A percentile compares a stretch with the other conserved stretches of the same genome.
These are phyloP conservation scores for Penicillium palitans DNA, from an alignment of 2,329 filamentous ascomycete genomes.

Conservation along the genomic window DNA sequence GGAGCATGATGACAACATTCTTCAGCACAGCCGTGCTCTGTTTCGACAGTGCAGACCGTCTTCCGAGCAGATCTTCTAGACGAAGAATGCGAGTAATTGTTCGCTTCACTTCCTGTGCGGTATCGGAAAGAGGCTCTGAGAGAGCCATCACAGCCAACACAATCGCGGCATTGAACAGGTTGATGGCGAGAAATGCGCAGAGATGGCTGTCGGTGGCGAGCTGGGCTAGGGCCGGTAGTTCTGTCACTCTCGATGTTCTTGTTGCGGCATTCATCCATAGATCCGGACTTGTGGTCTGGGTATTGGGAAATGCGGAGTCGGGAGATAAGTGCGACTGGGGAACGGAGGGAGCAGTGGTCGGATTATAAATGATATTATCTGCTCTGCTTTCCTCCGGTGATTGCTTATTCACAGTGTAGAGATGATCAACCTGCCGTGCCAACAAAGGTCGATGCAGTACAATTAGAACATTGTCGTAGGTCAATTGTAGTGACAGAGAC, in stretches of 20 bases:
- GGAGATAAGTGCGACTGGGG: not conserved
- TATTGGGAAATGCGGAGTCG: slow-evolving; percentile 1
- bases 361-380: slow-evolving; percentile 1
- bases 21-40: slow-evolving; percentile 32
- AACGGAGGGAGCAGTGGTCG: not conserved
- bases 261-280: slow-evolving; percentile 40
- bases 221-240: slow-evolving; percentile 34
- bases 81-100: slow-evolving; percentile 46
- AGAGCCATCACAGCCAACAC: slow-evolving; percentile 47
- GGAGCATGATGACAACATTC: slow-evolving; percentile 27
- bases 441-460: slow-evolving; percentile 47
- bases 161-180: slow-evolving; percentile 48
- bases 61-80: slow-evolving; percentile 41
- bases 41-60: slow-evolving; percentile 37
- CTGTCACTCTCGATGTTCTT: slow-evolving; percentile 42
- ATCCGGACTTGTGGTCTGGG: slow-evolving; percentile 17
- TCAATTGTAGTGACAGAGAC: slow-evolving; percentile 46
- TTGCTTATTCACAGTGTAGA: slow-evolving; percentile 17
- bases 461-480: slow-evolving; percentile 47
- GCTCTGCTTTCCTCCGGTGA: not conserved
- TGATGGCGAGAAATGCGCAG: slow-evolving; percentile 48
- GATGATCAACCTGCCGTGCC: slow-evolving; percentile 37
- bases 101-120: slow-evolving; percentile 46
- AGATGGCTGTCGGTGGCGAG: slow-evolving; percentile 47
- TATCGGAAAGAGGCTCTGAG: slow-evolving; percentile 45